phyloP scores from a whole-genome alignment of 148 eudicot genomes.

The Drosera capensis region DNA sequence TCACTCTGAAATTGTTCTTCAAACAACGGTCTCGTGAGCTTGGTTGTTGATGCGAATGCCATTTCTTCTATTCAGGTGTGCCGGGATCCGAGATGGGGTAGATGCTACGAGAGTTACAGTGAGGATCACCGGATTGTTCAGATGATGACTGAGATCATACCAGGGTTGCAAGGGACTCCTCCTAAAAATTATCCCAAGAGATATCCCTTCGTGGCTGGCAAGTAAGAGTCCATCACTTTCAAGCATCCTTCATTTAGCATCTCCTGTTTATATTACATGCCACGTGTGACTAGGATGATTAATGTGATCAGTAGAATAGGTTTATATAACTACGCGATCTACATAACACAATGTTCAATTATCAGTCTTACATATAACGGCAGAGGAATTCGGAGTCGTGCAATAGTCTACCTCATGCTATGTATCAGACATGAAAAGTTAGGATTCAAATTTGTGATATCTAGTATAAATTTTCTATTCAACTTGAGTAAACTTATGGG shows the following conservation, averaged over 20 bases:
- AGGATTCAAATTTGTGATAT: no score
- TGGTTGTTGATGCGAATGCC: no score
- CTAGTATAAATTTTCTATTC: no score
- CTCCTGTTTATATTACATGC: not conserved
- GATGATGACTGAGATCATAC: slow-evolving; percentile 70
- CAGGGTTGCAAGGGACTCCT: slow-evolving; percentile 74
- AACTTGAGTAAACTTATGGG: no score
- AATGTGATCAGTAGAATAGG: no score
- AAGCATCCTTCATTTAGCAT: not conserved
- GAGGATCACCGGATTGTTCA: slow-evolving; percentile 22
- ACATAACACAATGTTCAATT: no score
- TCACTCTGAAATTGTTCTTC: not conserved
- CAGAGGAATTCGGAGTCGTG: no score
- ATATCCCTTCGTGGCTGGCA: slow-evolving; percentile 54
- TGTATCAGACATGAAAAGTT: no score
- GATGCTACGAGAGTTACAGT: slow-evolving; percentile 18
- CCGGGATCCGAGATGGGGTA: slow-evolving; percentile 30
- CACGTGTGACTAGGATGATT: no score
- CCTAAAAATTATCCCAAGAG: slow-evolving; percentile 38
- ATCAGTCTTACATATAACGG: no score
- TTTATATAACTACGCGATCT: no score
- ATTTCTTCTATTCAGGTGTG: slow-evolving; percentile 10
- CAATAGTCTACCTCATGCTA: no score
- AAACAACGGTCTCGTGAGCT: not conserved
- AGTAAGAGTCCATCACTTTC: slow-evolving; percentile 29